Evolutionary conservation across 768 basidiomycete species (phyloP).

Genomic region (Dentipellis fragilis): DNA sequence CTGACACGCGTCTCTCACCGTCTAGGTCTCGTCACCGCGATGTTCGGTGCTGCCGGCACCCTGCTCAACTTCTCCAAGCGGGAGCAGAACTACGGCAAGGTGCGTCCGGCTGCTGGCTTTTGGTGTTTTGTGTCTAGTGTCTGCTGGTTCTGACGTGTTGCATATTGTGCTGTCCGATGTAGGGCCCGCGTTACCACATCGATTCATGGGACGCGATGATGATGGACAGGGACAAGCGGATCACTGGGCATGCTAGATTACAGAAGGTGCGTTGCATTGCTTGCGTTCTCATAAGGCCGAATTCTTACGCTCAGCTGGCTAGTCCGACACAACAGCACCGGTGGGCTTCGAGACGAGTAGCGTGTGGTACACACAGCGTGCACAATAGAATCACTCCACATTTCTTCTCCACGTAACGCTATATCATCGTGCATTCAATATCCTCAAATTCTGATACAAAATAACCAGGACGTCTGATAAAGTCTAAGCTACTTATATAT

Average conservation of each 20-base stretch:
- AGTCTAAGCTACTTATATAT: not conserved
- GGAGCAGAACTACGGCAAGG: conserved; percentile 88
- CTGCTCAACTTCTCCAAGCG: conserved; percentile 69
- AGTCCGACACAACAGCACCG: conserved; percentile 66
- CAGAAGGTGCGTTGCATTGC: conserved; percentile 58
- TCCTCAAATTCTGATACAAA: not conserved
- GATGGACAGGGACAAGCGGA: conserved; percentile 82
- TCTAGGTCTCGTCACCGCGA: conserved; percentile 69
- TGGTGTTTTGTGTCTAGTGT: too few species aligned
- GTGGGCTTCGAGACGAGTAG: conserved; percentile 63
- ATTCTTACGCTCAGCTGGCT: not conserved
- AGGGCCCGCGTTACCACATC: conserved; percentile 79
- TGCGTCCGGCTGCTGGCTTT: conserved; percentile 18
- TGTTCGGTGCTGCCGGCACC: conserved; percentile 90
- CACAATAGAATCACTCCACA: conserved; percentile 10
- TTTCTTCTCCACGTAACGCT: not conserved
- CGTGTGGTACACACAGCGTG: conserved; percentile 48
- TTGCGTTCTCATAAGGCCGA: not conserved
- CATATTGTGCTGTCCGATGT: not conserved
- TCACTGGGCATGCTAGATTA: conserved; percentile 82
- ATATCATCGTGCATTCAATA: not conserved
- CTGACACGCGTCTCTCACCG: not conserved
- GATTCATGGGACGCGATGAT: conserved; percentile 94
- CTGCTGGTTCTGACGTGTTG: not conserved
- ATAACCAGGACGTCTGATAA: not conserved